Conservation (phyloP, 2,329 filamentous ascomycete species). For the Iodosphaeria phyllophila region DNA sequence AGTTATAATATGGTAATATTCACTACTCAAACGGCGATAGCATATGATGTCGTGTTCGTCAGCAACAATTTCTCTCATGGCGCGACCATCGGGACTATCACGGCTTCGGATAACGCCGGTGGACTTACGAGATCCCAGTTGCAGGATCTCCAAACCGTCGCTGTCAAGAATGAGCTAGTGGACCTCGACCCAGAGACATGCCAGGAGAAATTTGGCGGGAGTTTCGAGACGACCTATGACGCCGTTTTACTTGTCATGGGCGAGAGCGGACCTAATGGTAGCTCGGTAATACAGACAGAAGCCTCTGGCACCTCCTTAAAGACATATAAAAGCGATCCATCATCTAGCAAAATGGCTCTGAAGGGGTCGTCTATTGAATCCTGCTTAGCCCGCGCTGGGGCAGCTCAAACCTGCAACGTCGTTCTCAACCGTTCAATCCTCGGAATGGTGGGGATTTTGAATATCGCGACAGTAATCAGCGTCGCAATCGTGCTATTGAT, state of each 20-base stretch:
- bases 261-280: constrained; percentile 7
- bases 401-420: constrained; percentile 18
- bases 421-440: constrained; percentile 24
- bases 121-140: constrained; percentile 16
- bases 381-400: constrained; percentile 14
- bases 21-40: constrained; percentile 17
- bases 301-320: constrained; percentile 9
- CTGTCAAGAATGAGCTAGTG: constrained; percentile 10
- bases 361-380: constrained; percentile 11
- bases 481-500: constrained; percentile 10
- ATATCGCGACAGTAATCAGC: constrained; percentile 10
- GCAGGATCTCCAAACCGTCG: constrained; percentile 15
- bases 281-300: constrained; percentile 16
- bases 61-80: constrained; percentile 17
- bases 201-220: constrained; percentile 12
- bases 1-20: constrained; percentile 34
- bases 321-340: constrained; percentile 2
- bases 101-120: constrained; percentile 15
- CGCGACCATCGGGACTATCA: constrained; percentile 18
- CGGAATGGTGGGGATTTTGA: constrained; percentile 15
- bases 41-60: constrained; percentile 16
- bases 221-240: constrained; percentile 14
- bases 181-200: constrained; percentile 15
- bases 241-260: constrained; percentile 17
- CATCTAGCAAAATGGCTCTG: constrained; percentile 3